These are phyloP conservation scores for Hypoxylon rubiginosum DNA, from an alignment of 2,329 filamentous ascomycete genomes.

Conservation along the genomic window DNA sequence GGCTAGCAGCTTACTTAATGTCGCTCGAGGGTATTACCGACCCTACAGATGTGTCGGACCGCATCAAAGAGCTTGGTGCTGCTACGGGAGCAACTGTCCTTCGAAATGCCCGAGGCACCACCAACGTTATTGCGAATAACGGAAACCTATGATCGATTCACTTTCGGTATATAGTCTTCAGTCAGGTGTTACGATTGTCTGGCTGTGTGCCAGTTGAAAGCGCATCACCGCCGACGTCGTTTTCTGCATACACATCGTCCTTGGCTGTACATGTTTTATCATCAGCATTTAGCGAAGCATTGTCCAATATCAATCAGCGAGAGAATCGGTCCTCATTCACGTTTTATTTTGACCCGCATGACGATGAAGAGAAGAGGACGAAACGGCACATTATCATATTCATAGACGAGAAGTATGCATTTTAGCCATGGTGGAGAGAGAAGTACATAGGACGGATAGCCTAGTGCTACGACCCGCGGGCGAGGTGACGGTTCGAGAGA, in stretches of 20 bases:
- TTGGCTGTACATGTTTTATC: conserved; percentile 3
- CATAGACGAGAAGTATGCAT: conserved; percentile 31
- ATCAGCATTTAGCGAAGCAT: conserved; percentile 25
- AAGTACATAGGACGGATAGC: conserved; percentile 5
- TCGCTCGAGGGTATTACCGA: conserved; percentile 63
- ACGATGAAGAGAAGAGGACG: conserved; percentile 6
- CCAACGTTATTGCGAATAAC: conserved; percentile 70
- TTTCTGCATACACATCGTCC: conserved; percentile 21
- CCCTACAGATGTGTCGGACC: conserved; percentile 59
- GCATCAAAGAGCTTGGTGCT: conserved; percentile 67
- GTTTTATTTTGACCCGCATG: conserved; percentile 17
- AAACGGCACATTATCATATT: conserved; percentile 12
- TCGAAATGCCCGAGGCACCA: conserved; percentile 61
- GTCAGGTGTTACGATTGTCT: neutral
- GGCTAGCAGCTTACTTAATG: conserved; percentile 77
- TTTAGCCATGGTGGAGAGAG: conserved; percentile 25
- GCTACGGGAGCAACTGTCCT: conserved; percentile 60
- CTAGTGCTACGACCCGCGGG: conserved; percentile 6
- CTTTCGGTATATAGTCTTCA: neutral
- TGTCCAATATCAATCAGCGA: conserved; percentile 23
- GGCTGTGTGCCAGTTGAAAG: neutral
- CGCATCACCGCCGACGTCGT: conserved; percentile 1
- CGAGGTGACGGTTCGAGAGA: conserved; percentile 4
- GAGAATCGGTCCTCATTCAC: conserved; percentile 15
- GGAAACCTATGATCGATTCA: conserved; percentile 52